Evolutionary conservation across 257 asterid species (phyloP).

Genomic region (Jacaranda mimosifolia): DNA sequence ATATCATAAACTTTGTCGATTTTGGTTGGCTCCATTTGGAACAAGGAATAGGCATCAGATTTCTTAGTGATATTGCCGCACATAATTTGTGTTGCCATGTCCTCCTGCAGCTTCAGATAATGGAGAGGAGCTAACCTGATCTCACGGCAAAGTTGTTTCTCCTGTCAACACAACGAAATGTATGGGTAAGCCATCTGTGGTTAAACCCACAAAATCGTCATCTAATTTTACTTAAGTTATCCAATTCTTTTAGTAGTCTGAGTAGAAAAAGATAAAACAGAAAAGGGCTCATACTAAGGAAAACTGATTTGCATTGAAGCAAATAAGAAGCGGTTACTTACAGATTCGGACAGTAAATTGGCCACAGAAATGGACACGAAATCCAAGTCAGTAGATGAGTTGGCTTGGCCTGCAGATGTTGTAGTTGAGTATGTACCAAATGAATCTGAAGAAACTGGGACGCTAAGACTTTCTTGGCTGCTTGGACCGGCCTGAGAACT

Average conservation of each 20-base stretch:
- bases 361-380: slow-evolving; percentile 53
- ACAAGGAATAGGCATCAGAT: slow-evolving; percentile 74
- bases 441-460: slow-evolving; percentile 65
- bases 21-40: slow-evolving; percentile 72
- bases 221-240: no score
- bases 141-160: slow-evolving; percentile 82
- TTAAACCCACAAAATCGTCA: slow-evolving; percentile 3
- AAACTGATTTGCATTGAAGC: neutral
- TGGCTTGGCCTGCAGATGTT: slow-evolving; percentile 56
- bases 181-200: slow-evolving; percentile 3
- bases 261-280: no score
- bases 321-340: slow-evolving; percentile 48
- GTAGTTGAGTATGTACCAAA: slow-evolving; percentile 57
- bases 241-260: no score
- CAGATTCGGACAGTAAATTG: slow-evolving; percentile 69
- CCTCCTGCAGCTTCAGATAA: slow-evolving; percentile 75
- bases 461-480: slow-evolving; percentile 56
- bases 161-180: slow-evolving; percentile 55
- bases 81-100: slow-evolving; percentile 59
- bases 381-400: slow-evolving; percentile 51
- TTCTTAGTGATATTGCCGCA: slow-evolving; percentile 74
- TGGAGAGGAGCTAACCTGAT: slow-evolving; percentile 65
- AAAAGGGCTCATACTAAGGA: no score
- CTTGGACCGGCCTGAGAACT: slow-evolving; percentile 63
- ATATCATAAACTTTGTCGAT: slow-evolving; percentile 79